phyloP scores from a whole-genome alignment of 805 yeast species.

The Torulaspora gathmanii region DNA sequence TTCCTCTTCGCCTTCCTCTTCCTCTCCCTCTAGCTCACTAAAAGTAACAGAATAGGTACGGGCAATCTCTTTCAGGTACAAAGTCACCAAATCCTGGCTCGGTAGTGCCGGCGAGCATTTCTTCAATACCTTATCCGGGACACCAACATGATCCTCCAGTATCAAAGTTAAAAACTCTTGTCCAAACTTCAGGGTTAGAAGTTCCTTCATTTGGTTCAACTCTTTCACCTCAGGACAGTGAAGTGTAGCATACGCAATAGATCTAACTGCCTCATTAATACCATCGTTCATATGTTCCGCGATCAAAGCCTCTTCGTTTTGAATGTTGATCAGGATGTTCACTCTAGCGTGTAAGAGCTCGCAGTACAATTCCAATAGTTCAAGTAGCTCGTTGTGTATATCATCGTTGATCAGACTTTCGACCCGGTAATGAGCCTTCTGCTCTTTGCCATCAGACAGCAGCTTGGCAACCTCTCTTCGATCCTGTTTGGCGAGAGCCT shows the following conservation, averaged over 20 bases:
- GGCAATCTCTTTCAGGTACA: conserved; percentile 77
- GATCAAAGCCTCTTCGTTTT: conserved; percentile 33
- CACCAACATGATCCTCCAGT: conserved; percentile 35
- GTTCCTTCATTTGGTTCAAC: conserved; percentile 53
- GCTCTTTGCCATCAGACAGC: conserved; percentile 64
- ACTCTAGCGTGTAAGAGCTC: conserved; percentile 75
- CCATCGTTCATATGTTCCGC: conserved; percentile 38
- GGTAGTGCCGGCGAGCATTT: conserved; percentile 70
- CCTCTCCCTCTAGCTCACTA: conserved; percentile 44
- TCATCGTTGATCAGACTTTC: conserved; percentile 84
- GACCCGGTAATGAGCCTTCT: conserved; percentile 76
- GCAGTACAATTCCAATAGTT: conserved; percentile 74
- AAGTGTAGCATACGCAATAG: conserved; percentile 64
- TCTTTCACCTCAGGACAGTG: conserved; percentile 71
- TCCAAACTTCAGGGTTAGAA: conserved; percentile 61
- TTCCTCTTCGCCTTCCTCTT: conserved; percentile 23
- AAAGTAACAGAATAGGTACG: conserved; percentile 72
- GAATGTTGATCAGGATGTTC: conserved; percentile 48
- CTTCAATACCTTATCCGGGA: conserved; percentile 63
- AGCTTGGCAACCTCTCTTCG: conserved; percentile 68
- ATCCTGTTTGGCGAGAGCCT: conserved; percentile 70
- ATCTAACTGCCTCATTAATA: conserved; percentile 69
- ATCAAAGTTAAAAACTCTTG: conserved; percentile 51
- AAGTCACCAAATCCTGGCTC: conserved; percentile 52
- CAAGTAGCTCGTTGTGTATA: conserved; percentile 70